Base-by-base conservation (phyloP, 768 basidiomycete species). In the button mushroom (Agaricus bisporus) region DNA sequence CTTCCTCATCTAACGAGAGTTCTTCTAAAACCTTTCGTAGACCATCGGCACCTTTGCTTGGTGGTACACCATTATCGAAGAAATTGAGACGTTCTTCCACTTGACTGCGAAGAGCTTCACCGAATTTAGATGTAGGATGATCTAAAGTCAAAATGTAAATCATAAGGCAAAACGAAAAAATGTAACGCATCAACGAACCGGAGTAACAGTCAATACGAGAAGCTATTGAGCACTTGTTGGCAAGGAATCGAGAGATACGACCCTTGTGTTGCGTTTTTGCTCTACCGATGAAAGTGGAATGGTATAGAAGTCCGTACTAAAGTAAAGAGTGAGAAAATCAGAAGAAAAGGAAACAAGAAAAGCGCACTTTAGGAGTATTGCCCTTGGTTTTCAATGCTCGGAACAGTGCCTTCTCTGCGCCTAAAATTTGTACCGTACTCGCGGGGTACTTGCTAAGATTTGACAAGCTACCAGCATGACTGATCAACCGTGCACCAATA, bases 391-490 rank as follows among this genome's bases (percentile, higher is more conserved):
- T 98, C 64, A 98, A 76, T 0, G 95, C 95, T 51, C 95, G 76
- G 82, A 98, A 98, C 25, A 98, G 78, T 2, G 95, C 95, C 70
- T 98, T 98, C 75, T 98, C 95, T 20, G 95, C 95, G 61, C 95
- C 95, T 39, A 98, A 77, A 60, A 98, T 98, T 71, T 98, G 95
- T 39, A 98, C 95, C 12, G 95, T 98, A 64, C 91, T 93, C 0
- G 95, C 95, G 29, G 95, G 95, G 73, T 98, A 98, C 74, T 98
- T 98, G 79, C 89, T 91, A 54, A 98, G 72, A 70, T 98, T 98
- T 57, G 94, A 97, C 68, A 98, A 77, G 62, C 91, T 94, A 22
- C 95, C 95, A 17, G 95, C 95, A 65, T 98, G 95, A 61, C 88
- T 91, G 76, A 97, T 97, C 54, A 97, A 72, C 45, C 93, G 78